These are phyloP conservation scores for Primulina eburnea DNA, from an alignment of 257 asterid species.

Conservation along the genomic window DNA sequence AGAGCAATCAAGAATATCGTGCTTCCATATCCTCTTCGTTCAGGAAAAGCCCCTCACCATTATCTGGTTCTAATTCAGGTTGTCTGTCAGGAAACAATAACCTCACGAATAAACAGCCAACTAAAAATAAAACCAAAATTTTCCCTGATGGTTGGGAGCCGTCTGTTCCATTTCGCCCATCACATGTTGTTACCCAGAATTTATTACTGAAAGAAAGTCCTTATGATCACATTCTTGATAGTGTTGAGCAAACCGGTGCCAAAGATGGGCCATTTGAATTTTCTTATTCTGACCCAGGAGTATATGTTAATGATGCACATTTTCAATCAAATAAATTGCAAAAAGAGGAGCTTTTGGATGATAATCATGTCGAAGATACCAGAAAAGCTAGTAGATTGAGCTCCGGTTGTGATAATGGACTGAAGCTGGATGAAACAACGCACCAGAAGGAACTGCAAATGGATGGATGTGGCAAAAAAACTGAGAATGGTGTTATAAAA, in stretches of 20 bases:
- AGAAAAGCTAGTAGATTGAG: slow-evolving; percentile 32
- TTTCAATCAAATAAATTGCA: slow-evolving; percentile 35
- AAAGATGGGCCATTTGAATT: slow-evolving; percentile 30
- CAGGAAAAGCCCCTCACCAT: slow-evolving; percentile 38
- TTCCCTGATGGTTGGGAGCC: slow-evolving; percentile 68
- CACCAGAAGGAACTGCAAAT: slow-evolving; percentile 32
- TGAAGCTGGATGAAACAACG: slow-evolving; percentile 32
- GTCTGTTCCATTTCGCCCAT: slow-evolving; percentile 70
- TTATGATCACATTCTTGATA: slow-evolving; percentile 48
- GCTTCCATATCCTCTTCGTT: slow-evolving; percentile 45
- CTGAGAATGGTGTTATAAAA: slow-evolving; percentile 36
- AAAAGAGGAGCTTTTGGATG: slow-evolving; percentile 39
- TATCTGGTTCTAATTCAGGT: slow-evolving; percentile 46
- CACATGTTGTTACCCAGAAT: slow-evolving; percentile 48
- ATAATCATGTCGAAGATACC: slow-evolving; percentile 31
- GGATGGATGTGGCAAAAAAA: slow-evolving; percentile 37
- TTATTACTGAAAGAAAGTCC: slow-evolving; percentile 47
- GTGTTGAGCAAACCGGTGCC: slow-evolving; percentile 34
- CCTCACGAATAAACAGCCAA: slow-evolving; percentile 31
- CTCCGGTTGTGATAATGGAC: slow-evolving; percentile 34
- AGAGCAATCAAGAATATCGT: slow-evolving; percentile 34
- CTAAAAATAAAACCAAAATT: slow-evolving; percentile 29
- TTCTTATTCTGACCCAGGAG: slow-evolving; percentile 51
- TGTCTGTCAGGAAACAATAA: slow-evolving; percentile 27
- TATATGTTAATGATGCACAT: slow-evolving; percentile 37